Percentiles rank a stretch among this genome's conserved stretches.
Evolutionary conservation across 2,329 filamentous ascomycete genomes (phyloP).

Genomic region (Didymella exigua): DNA sequence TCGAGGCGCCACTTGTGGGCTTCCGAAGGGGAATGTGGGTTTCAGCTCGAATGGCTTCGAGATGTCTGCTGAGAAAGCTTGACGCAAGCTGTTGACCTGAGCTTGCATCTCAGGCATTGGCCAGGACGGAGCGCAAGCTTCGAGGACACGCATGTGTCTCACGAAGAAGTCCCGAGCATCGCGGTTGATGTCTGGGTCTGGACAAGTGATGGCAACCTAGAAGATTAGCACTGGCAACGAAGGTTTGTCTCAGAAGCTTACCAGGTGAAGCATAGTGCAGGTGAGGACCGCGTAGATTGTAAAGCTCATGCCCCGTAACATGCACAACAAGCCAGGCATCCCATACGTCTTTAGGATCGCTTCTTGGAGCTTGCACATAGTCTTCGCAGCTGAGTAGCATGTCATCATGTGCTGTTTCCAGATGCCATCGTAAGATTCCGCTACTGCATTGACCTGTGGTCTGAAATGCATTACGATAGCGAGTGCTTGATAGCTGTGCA

Average conservation of each 20-base stretch:
- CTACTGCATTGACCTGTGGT: conserved; percentile 76
- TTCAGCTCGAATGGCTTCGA: conserved; percentile 88
- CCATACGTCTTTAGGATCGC: conserved; percentile 77
- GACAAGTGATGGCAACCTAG: conserved; percentile 89
- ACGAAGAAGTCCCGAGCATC: conserved; percentile 90
- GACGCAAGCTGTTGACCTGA: conserved; percentile 85
- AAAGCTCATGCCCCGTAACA: conserved; percentile 94
- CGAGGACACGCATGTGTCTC: conserved; percentile 90
- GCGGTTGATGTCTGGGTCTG: conserved; percentile 82
- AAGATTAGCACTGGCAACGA: conserved; percentile 17
- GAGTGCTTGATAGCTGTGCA: conserved; percentile 88
- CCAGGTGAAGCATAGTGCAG: conserved; percentile 90
- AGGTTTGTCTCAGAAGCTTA: conserved; percentile 58
- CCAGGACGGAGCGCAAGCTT: conserved; percentile 81
- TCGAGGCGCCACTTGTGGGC: conserved; percentile 67
- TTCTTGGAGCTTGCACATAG: conserved; percentile 85
- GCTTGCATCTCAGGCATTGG: conserved; percentile 88
- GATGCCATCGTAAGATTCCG: conserved; percentile 76
- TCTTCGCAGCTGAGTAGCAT: conserved; percentile 84
- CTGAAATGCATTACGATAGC: conserved; percentile 85
- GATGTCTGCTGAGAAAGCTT: conserved; percentile 87
- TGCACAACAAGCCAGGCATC: conserved; percentile 80
- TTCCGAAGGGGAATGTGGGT: conserved; percentile 83
- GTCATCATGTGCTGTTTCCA: conserved; percentile 90
- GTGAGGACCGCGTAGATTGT: conserved; percentile 91